A percentile compares a stretch with the other conserved stretches of the same genome.
phyloP scores from a whole-genome alignment of 2,329 filamentous ascomycete genomes.

The Bipolaris victoriae region DNA sequence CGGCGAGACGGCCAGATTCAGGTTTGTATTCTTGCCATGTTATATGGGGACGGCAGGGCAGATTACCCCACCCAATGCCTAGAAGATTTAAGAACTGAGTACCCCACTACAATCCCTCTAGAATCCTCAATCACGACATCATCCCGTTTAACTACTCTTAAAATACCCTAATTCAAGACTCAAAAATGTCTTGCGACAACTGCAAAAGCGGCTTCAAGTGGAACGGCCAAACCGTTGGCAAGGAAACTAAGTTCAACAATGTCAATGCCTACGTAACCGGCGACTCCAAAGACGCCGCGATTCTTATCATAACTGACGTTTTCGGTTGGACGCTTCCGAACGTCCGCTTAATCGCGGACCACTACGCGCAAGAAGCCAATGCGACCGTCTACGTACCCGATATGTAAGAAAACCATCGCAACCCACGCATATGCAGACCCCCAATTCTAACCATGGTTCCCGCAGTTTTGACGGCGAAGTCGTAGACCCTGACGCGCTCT shows the following conservation, averaged over 20 bases:
- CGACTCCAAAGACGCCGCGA: constrained; percentile 53
- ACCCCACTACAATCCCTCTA: constrained; percentile 4
- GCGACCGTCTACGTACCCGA: constrained; percentile 57
- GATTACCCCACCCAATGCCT: constrained; percentile 8
- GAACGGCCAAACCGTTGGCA: constrained; percentile 47
- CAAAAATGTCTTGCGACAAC: constrained; percentile 42
- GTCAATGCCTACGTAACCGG: constrained; percentile 52
- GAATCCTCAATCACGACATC: not conserved
- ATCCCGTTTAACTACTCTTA: not conserved
- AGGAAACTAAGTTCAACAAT: constrained; percentile 47
- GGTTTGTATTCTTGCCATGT: not conserved
- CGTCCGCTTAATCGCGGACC: constrained; percentile 55
- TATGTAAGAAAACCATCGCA: constrained; percentile 36
- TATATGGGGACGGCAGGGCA: not conserved
- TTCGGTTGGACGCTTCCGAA: constrained; percentile 58
- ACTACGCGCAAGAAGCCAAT: constrained; percentile 54
- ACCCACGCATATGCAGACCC: no score
- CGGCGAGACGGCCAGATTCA: not conserved
- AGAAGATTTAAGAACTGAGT: constrained; percentile 3
- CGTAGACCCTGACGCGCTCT: constrained; percentile 32
- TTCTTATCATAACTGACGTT: constrained; percentile 55
- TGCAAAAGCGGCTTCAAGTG: constrained; percentile 51
- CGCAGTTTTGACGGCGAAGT: constrained; percentile 44
- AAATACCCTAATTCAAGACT: not conserved
- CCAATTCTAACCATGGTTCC: not conserved